phyloP scores from a whole-genome alignment of 208 protist genomes.

The Wallacemonas rigidus region DNA sequence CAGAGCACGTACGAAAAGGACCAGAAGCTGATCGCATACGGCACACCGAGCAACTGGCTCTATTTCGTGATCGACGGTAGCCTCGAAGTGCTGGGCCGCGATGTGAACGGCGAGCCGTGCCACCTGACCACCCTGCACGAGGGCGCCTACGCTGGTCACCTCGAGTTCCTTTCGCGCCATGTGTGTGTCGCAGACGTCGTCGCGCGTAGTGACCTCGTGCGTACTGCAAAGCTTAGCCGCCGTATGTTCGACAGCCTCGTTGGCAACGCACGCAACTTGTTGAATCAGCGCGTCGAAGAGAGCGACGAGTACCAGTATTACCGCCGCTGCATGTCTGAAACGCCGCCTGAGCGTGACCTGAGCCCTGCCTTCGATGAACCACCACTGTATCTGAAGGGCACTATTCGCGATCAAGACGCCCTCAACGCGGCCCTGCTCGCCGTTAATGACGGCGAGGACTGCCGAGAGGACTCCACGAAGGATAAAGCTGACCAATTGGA shows the following conservation, averaged over 20 bases:
- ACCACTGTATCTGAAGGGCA: slow-evolving; percentile 27
- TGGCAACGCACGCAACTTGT: slow-evolving; percentile 31
- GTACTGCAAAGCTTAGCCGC: slow-evolving; percentile 69
- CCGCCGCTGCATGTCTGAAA: slow-evolving; percentile 36
- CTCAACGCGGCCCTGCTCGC: slow-evolving; percentile 11
- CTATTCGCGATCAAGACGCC: slow-evolving; percentile 26
- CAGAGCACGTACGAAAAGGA: slow-evolving; percentile 47
- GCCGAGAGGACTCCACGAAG: background rate
- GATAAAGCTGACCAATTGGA: background rate
- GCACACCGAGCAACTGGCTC: slow-evolving; percentile 60
- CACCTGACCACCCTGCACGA: slow-evolving; percentile 39
- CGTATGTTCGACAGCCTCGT: slow-evolving; percentile 67
- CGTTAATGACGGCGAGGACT: background rate
- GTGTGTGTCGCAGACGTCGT: slow-evolving; percentile 63
- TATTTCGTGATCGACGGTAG: slow-evolving; percentile 74
- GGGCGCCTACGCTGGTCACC: slow-evolving; percentile 60
- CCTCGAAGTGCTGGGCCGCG: slow-evolving; percentile 43
- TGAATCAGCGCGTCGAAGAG: slow-evolving; percentile 41
- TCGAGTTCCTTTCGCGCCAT: slow-evolving; percentile 80
- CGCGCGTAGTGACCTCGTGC: slow-evolving; percentile 40
- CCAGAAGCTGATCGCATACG: slow-evolving; percentile 56
- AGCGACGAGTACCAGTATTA: slow-evolving; percentile 54
- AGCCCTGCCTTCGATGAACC: slow-evolving; percentile 49
- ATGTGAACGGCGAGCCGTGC: slow-evolving; percentile 29
- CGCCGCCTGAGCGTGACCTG: slow-evolving; percentile 36